A percentile compares a stretch with the other conserved stretches of the same genome.
These are phyloP conservation scores for Arthrinium phaeospermum DNA, from an alignment of 2,329 filamentous ascomycete species.

Conservation along the genomic window DNA sequence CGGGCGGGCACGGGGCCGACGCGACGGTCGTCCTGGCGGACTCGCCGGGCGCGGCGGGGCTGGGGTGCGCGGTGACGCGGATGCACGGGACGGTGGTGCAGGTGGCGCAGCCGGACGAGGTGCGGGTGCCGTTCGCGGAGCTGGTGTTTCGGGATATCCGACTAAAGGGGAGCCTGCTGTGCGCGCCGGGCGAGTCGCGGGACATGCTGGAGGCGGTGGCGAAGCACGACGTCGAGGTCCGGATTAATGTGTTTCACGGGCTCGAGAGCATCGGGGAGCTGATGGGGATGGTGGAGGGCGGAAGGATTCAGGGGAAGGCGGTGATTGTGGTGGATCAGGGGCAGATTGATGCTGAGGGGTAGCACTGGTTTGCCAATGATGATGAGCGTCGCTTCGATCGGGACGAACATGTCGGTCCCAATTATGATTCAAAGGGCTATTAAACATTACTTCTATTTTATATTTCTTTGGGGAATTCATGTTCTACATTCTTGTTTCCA, in stretches of 20 bases:
- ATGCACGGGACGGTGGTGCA: constrained; percentile 65
- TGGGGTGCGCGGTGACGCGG: constrained; percentile 60
- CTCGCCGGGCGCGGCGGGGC: constrained; percentile 52
- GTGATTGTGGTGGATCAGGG: constrained; percentile 57
- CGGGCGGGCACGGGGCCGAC: constrained; percentile 55
- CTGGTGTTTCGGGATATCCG: constrained; percentile 41
- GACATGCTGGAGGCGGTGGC: constrained; percentile 54
- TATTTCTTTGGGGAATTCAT: no score
- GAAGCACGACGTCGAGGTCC: constrained; percentile 52
- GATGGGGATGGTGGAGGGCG: constrained; percentile 54
- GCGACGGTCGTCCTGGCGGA: constrained; percentile 61
- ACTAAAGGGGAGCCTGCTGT: constrained; percentile 44
- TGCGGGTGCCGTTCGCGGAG: constrained; percentile 65
- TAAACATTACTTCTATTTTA: not conserved
- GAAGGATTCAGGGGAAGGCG: constrained; percentile 60
- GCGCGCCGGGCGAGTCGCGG: constrained; percentile 48
- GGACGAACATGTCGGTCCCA: no score
- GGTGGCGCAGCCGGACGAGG: constrained; percentile 63
- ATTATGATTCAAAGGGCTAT: not conserved
- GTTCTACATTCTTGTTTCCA: not conserved
- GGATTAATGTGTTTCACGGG: constrained; percentile 57
- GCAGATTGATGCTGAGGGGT: constrained; percentile 37
- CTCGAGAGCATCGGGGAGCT: constrained; percentile 57
- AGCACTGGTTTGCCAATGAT: no score
- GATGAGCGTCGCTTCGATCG: not conserved